These are phyloP conservation scores for Parietichytrium sp. DNA, from an alignment of 108 stramenopile genomes.

Conservation along the genomic window DNA sequence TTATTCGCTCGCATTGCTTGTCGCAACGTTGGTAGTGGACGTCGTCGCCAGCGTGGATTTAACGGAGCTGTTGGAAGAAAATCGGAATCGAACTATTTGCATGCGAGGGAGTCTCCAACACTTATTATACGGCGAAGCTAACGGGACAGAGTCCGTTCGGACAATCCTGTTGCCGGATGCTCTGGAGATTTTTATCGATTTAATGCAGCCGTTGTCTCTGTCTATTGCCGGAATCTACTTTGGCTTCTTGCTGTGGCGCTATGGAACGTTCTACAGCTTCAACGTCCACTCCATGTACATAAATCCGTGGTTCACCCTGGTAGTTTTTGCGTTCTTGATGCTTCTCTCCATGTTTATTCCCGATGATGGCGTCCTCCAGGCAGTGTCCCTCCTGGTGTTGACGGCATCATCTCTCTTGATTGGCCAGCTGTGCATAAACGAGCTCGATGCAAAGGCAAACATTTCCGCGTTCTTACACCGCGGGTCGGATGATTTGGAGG, in stretches of 20 bases:
- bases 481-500: too few species aligned
- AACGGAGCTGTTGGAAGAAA: too few species aligned
- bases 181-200: not conserved
- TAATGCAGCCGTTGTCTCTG: not conserved
- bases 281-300: not conserved
- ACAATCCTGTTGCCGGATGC: not conserved
- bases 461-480: too few species aligned
- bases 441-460: not conserved
- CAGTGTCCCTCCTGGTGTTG: not conserved
- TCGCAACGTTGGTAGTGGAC: not conserved
- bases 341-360: not conserved
- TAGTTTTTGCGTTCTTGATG: not conserved
- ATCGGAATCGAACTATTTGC: not conserved
- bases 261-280: constrained; percentile 23
- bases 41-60: not conserved
- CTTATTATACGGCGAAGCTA: not conserved
- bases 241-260: not conserved
- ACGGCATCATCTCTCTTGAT: not conserved
- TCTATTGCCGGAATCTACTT: not conserved
- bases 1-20: not conserved
- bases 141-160: too few species aligned
- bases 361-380: too few species aligned
- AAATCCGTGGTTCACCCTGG: constrained; percentile 13
- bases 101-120: not conserved
- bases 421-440: not conserved